These are phyloP conservation scores for Chytriomyces confervae DNA, from an alignment of 192 early-diverging fungal species.

Conservation along the genomic window DNA sequence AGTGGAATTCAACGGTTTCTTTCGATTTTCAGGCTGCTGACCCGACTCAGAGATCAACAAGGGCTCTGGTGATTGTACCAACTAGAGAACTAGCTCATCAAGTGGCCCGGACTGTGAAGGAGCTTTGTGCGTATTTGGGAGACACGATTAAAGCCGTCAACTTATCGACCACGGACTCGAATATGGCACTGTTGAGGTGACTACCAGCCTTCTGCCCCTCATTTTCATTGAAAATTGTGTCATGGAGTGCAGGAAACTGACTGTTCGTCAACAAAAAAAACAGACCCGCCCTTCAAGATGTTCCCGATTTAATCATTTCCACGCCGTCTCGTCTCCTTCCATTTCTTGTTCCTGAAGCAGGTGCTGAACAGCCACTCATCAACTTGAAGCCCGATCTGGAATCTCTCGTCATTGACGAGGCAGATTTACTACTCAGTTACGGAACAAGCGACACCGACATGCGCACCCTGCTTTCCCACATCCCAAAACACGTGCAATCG, in stretches of 20 bases:
- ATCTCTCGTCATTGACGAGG: slow-evolving; percentile 94
- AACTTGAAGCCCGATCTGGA: slow-evolving; percentile 66
- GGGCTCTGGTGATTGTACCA: slow-evolving; percentile 87
- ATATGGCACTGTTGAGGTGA: slow-evolving; percentile 37
- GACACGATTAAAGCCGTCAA: slow-evolving; percentile 69
- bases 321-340: slow-evolving; percentile 84
- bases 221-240: not conserved
- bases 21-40: slow-evolving; percentile 13
- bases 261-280: slow-evolving; percentile 21
- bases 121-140: slow-evolving; percentile 78
- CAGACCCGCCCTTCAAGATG: slow-evolving; percentile 80
- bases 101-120: slow-evolving; percentile 76
- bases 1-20: not conserved
- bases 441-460: slow-evolving; percentile 89
- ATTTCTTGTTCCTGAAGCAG: slow-evolving; percentile 59
- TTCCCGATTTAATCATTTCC: slow-evolving; percentile 85
- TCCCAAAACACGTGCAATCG: slow-evolving; percentile 90
- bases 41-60: slow-evolving; percentile 51
- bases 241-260: not conserved
- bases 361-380: slow-evolving; percentile 43
- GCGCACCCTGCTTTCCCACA: slow-evolving; percentile 68
- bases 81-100: slow-evolving; percentile 96
- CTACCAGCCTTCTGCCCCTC: not conserved
- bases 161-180: slow-evolving; percentile 57
- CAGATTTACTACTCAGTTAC: slow-evolving; percentile 92